Evolutionary conservation across 2,329 filamentous ascomycete genomes (phyloP), one percentile per base, ranked within the genome.

Genomic region (Scolecobasidium constrictum): DNA sequence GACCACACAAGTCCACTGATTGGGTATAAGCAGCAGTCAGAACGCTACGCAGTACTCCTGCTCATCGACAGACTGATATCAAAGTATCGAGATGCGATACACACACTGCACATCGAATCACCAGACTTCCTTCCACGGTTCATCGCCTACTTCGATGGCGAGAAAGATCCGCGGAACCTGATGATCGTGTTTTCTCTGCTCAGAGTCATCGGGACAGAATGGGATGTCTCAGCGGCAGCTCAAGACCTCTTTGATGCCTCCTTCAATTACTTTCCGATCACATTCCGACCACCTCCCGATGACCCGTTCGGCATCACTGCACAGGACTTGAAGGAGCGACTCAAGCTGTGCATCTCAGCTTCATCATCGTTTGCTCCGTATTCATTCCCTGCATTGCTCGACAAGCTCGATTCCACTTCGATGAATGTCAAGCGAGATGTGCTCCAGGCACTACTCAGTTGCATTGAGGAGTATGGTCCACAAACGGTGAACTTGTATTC

Each of bases 261-360:
- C 15, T 83, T 81, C 59, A 81, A 81, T 52, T 83, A 83, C 56
- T 83, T 83, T 53, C 78, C 78, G 0, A 82, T 83, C 50, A 82
- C 78, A 0, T 83, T 83, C 59, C 71, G 75, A 52, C 78, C 78
- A 9, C 79, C 78, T 1, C 78, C 77, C 9, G 77, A 81, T 49
- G 78, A 83, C 52, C 78, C 78, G 1, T 83, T 81, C 47, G 75
- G 77, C 2, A 81, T 83, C 47, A 82, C 78, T 2, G 75, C 78
- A 2, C 77, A 82, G 50, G 74, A 83, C 51, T 57, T 83, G 45
- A 83, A 83, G 52, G 69, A 73, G 40, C 69, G 78, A 20, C 56
- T 83, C 12, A 68, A 76, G 48, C 72, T 75, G 35, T 83, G 78
- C 54, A 76, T 83, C 46, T 67, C 78, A 5, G 73, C 77, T 5